Conservation (phyloP, 306 rosid genomes). For the Gastrolobium villosum region DNA sequence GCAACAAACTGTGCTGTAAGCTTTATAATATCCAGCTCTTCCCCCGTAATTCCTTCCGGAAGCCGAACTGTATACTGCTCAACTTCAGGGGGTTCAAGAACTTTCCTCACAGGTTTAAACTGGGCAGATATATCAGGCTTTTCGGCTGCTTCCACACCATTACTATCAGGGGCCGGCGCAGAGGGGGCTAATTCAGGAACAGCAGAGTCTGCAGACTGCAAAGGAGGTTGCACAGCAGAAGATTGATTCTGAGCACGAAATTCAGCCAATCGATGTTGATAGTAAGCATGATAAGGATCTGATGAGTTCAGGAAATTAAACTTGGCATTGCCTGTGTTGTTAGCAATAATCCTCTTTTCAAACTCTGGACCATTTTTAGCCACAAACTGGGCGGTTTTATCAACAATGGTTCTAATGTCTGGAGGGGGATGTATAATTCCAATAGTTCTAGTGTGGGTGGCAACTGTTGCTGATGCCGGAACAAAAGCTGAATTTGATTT, state of each 20-base stretch:
- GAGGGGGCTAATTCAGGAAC: slow-evolving; percentile 53
- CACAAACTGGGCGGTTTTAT: slow-evolving; percentile 88
- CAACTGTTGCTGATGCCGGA: slow-evolving; percentile 57
- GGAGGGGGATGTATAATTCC: slow-evolving; percentile 97
- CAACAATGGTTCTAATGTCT: slow-evolving; percentile 88
- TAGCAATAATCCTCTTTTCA: slow-evolving; percentile 89
- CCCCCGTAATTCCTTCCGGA: slow-evolving; percentile 97
- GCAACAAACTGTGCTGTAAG: slow-evolving; percentile 98
- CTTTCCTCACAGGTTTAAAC: slow-evolving; percentile 76
- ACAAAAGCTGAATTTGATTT: slow-evolving; percentile 53
- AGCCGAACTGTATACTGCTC: slow-evolving; percentile 95
- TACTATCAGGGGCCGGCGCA: slow-evolving; percentile 56
- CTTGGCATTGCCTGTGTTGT: slow-evolving; percentile 80
- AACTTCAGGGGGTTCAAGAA: slow-evolving; percentile 91
- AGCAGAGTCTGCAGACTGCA: slow-evolving; percentile 56
- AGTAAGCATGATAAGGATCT: slow-evolving; percentile 91
- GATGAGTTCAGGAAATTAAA: slow-evolving; percentile 78
- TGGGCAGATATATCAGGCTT: slow-evolving; percentile 75
- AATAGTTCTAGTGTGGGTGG: slow-evolving; percentile 89
- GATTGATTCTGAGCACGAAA: slow-evolving; percentile 84
- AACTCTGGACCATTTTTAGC: slow-evolving; percentile 93
- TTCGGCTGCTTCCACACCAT: slow-evolving; percentile 51
- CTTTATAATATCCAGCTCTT: slow-evolving; percentile 92
- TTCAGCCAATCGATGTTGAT: slow-evolving; percentile 88
- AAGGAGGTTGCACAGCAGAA: slow-evolving; percentile 58